Base-by-base conservation (phyloP, 495 filamentous ascomycete species). In the Penicillium herquei region DNA sequence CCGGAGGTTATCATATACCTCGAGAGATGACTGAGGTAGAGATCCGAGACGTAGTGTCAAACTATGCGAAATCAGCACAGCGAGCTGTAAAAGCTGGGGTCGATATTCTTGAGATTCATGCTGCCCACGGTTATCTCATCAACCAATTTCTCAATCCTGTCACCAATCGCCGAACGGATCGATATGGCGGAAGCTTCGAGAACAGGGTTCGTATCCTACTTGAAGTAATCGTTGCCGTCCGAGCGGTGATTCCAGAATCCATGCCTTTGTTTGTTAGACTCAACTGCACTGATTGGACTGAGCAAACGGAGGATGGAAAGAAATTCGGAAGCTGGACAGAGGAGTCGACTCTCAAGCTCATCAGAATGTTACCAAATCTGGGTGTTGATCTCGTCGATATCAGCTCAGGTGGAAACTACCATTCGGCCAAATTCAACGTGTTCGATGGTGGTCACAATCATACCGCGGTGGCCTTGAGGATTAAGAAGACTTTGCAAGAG, bases 341-440 rank as follows among this genome's bases (percentile, higher is more conserved):
- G 13, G 76, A 80, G 40, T 77, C 84, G 46, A 80, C 82, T 0
- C 68, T 84, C 14, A 61, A 66, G 21, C 75, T 88, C 10, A 82
- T 83, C 13, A 64, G 65, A 17, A 57, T 78, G 7, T 72, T 90
- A 3, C 81, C 80, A 0, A 69, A 76, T 35, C 68, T 74, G 40
- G 87, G 86, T 14, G 73, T 90, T 9, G 87, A 90, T 58, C 60
- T 90, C 18, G 64, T 91, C 7, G 87, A 91, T 63, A 77, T 89
- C 17, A 83, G 78, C 35, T 75, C 73, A 7, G 88, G 84, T 21
- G 88, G 86, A 9, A 75, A 80, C 16, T 78, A 88, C 56, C 12
- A 30, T 44, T 10, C 18, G 12, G 42, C 18, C 16, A 7, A 44
- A 26, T 26, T 44, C 39, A 41, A 41, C 14, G 39, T 41, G 1